phyloP scores from a whole-genome alignment of 2,329 filamentous ascomycete species.

The Neopestalotiopsis clavispora region DNA sequence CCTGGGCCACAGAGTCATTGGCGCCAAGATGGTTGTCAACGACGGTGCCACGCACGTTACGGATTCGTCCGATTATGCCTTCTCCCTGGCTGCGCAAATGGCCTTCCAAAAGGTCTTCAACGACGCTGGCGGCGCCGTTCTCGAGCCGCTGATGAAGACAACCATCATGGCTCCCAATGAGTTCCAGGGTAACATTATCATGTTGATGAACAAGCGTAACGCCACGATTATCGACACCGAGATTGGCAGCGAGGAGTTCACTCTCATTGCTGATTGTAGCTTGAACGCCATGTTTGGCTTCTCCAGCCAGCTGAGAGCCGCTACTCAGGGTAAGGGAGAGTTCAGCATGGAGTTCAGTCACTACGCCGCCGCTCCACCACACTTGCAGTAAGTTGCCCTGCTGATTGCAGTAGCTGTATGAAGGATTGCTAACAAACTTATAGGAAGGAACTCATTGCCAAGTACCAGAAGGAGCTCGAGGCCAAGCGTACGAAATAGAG shows the following conservation, averaged over 20 bases:
- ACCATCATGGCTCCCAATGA: constrained; percentile 94
- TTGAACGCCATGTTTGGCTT: constrained; percentile 99
- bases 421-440: constrained; percentile 29
- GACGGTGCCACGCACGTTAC: constrained; percentile 97
- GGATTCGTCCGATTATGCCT: constrained; percentile 95
- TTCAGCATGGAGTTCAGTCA: constrained; percentile 99
- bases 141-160: constrained; percentile 98
- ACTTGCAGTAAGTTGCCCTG: constrained; percentile 75
- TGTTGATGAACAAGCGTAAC: constrained; percentile 94
- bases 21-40: constrained; percentile 88
- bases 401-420: neutral
- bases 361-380: constrained; percentile 84
- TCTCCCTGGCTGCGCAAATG: constrained; percentile 92
- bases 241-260: constrained; percentile 92
- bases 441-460: constrained; percentile 64
- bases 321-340: constrained; percentile 97
- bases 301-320: constrained; percentile 85
- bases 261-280: constrained; percentile 87
- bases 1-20: constrained; percentile 91
- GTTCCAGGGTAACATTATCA: constrained; percentile 96
- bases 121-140: constrained; percentile 78
- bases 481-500: constrained; percentile 59
- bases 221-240: constrained; percentile 96
- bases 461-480: constrained; percentile 63
- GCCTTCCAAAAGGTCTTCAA: constrained; percentile 95